Evolutionary conservation across 2,329 filamentous ascomycete species (phyloP).

Genomic region (Trichophyton rubrum): DNA sequence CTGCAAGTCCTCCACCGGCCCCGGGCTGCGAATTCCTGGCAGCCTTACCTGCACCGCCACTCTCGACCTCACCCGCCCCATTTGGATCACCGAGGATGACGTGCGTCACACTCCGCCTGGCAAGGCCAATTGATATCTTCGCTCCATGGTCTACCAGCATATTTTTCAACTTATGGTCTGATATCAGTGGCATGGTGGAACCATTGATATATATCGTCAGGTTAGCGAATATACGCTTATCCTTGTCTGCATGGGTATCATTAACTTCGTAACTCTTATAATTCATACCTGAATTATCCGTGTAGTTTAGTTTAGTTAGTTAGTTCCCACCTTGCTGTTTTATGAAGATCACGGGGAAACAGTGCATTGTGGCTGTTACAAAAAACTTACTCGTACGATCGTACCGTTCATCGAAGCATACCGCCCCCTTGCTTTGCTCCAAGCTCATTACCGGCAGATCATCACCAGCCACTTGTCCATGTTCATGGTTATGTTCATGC

Average conservation of each 20-base stretch:
- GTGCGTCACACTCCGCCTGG: constrained; percentile 66
- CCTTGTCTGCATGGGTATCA: background rate
- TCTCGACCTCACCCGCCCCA: constrained; percentile 1
- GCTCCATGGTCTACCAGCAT: constrained; percentile 65
- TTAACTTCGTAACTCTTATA: constrained; percentile 16
- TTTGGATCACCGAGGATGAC: constrained; percentile 61
- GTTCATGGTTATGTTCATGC: background rate
- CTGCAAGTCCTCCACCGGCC: constrained; percentile 62
- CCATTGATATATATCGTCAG: constrained; percentile 78
- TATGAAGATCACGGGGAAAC: too few species aligned
- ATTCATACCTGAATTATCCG: background rate
- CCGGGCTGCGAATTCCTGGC: constrained; percentile 23
- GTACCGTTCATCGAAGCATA: background rate
- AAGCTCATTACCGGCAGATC: background rate
- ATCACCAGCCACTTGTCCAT: background rate
- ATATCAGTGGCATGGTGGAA: constrained; percentile 66
- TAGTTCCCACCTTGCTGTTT: too few species aligned
- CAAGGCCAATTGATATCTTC: constrained; percentile 55
- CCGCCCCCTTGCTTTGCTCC: background rate
- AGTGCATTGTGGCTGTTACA: too few species aligned
- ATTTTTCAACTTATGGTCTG: constrained; percentile 75
- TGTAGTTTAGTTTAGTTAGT: too few species aligned
- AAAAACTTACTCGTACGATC: background rate
- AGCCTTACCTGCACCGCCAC: background rate
- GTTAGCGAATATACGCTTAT: constrained; percentile 50